Base-by-base conservation (phyloP, 2,329 filamentous ascomycete genomes). In the Endoconidiophora laricicola region DNA sequence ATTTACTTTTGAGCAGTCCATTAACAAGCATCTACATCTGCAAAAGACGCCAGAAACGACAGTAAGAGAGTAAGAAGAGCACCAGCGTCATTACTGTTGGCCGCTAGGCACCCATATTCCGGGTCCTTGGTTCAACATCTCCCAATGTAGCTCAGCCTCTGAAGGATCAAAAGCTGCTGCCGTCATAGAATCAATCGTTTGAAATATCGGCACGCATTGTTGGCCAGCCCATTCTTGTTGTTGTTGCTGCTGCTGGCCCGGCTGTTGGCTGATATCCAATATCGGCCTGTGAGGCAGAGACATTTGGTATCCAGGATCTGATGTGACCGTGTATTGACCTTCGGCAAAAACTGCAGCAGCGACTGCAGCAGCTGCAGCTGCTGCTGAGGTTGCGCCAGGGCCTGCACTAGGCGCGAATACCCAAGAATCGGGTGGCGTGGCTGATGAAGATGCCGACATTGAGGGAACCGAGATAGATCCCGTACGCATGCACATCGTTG, bases 341-440 rank as follows among this genome's bases (percentile, higher is more conserved):
- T 49, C 46, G 12, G 40, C 42, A 22, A 49, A 46, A 4, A 46
- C 3, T 5, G 50, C 22, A 12, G 41, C 44, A 6, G 16, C 10
- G 18, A 20, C 18, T 4, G 12, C 20, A 3, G 14, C n/a, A 16
- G 46, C 29, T 10, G 29, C 9, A 1, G 29, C 29, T 7, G 29
- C 29, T 7, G 29, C 29, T 33, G 29, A 33, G 12, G 9, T 33
- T 33, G 29, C 29, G 12, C 29, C 9, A 33, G 29, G 29, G 9
- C 29, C 29, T 9, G 29, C 9, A 12, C 12, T 24, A 6, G 42
- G 22, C 14, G 18, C 9, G 26, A 49, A 49, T n/a, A 42, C 14
- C 50, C 50, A 52, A 16, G 50, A 44, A 4, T 50, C 48, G 14
- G 44, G 48, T n/a, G 48, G 40, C 16, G 44, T 53, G 14, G 14